These are phyloP conservation scores for Penicillium tannophilum DNA, from an alignment of 495 filamentous ascomycete species.

Conservation along the genomic window DNA sequence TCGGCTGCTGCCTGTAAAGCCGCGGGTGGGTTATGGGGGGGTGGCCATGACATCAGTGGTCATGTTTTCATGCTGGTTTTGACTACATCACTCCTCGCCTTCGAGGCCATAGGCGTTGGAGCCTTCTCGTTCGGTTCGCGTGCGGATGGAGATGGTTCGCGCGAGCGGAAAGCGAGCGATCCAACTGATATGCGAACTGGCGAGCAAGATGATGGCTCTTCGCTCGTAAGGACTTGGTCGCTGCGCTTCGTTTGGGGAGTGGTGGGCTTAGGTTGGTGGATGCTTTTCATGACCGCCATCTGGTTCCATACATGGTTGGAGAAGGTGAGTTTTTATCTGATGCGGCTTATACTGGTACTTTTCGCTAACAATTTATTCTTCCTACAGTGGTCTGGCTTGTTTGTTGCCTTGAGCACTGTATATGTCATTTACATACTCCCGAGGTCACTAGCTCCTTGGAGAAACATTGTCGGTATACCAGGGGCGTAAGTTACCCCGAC, in stretches of 20 bases:
- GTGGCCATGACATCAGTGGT: constrained; percentile 91
- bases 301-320: constrained; percentile 99
- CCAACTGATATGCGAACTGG: constrained; percentile 1
- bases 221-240: constrained; percentile 47
- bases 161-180: constrained; percentile 52
- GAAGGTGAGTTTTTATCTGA: constrained; percentile 62
- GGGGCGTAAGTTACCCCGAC: constrained; percentile 55
- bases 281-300: constrained; percentile 96
- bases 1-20: constrained; percentile 82
- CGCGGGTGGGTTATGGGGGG: constrained; percentile 79
- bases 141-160: constrained; percentile 31
- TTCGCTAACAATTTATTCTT: constrained; percentile 28
- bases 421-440: constrained; percentile 80
- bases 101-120: constrained; percentile 72
- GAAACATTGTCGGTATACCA: constrained; percentile 72
- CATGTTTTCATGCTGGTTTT: constrained; percentile 93
- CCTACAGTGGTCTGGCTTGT: constrained; percentile 68
- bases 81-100: constrained; percentile 73
- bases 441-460: constrained; percentile 60
- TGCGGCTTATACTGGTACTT: not conserved
- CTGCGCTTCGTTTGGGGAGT: constrained; percentile 52
- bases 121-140: constrained; percentile 28
- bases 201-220: constrained; percentile 7
- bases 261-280: constrained; percentile 75
- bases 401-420: constrained; percentile 67